Evolutionary conservation across 768 basidiomycete species (phyloP).

Genomic region (Galerina sulciceps): DNA sequence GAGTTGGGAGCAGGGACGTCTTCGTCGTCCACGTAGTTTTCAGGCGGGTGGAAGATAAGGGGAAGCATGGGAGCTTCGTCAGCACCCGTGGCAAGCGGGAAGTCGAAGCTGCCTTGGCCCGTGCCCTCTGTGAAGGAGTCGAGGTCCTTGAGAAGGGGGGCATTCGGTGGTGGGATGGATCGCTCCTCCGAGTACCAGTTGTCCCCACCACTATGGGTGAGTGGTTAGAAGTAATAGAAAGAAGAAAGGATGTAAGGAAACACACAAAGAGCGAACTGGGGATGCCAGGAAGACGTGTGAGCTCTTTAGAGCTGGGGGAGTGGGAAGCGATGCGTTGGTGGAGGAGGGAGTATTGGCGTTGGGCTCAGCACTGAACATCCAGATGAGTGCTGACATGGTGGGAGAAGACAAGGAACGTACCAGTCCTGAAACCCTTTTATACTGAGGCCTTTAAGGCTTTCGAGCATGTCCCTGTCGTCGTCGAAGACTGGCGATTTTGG

Average conservation of each 20-base stretch:
- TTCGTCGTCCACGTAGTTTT: conserved; percentile 15
- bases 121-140: conserved; percentile 68
- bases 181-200: conserved; percentile 25
- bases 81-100: conserved; percentile 37
- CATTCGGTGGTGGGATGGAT: conserved; percentile 38
- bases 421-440: conserved; percentile 31
- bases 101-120: conserved; percentile 55
- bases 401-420: conserved; percentile 18
- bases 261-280: conserved; percentile 23
- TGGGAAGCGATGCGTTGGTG: conserved; percentile 27
- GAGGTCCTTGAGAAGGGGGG: conserved; percentile 57
- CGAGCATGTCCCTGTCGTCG: conserved; percentile 28
- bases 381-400: conserved; percentile 13
- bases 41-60: conserved; percentile 32
- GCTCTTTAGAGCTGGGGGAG: conserved; percentile 28
- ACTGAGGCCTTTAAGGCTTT: conserved; percentile 30
- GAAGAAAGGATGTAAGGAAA: conserved; percentile 4
- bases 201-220: conserved; percentile 16
- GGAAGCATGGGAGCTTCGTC: conserved; percentile 30
- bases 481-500: conserved; percentile 17
- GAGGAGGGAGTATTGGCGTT: conserved; percentile 27
- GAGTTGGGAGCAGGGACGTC: conserved; percentile 25
- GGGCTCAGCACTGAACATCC: conserved; percentile 21
- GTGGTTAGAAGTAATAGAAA: conserved; percentile 14
- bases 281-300: conserved; percentile 27